These are phyloP conservation scores for Noccaea caerulescens DNA, from an alignment of 345 rosid species.

Conservation along the genomic window DNA sequence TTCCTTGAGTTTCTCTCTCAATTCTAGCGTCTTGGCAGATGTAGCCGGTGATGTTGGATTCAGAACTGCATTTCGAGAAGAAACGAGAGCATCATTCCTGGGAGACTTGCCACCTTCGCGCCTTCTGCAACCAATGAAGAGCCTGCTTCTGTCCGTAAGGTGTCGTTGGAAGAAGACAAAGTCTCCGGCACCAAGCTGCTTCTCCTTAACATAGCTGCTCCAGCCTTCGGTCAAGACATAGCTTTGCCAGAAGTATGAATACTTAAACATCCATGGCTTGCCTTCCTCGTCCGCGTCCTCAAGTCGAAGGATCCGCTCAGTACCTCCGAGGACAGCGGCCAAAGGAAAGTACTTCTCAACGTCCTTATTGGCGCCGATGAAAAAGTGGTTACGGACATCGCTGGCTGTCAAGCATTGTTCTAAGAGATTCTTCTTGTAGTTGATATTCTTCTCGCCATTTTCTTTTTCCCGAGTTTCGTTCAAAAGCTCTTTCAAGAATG, in stretches of 20 bases:
- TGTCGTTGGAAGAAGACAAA: conserved; percentile 57
- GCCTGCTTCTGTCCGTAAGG: conserved; percentile 42
- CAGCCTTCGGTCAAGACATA: conserved; percentile 70
- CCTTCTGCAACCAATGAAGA: conserved; percentile 67
- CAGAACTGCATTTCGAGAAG: background rate
- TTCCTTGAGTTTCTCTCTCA: background rate
- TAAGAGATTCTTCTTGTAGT: conserved; percentile 66
- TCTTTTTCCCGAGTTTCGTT: no score
- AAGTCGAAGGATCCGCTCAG: conserved; percentile 51
- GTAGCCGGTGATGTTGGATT: conserved; percentile 1
- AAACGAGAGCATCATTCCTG: background rate
- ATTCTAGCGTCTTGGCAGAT: background rate
- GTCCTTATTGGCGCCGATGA: conserved; percentile 63
- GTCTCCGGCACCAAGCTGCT: conserved; percentile 66
- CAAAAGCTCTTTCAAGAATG: no score
- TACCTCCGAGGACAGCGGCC: conserved; percentile 41
- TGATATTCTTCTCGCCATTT: no score
- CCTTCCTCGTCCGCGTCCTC: conserved; percentile 65
- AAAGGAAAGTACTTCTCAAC: conserved; percentile 63
- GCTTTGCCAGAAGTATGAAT: conserved; percentile 58
- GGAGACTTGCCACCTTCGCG: conserved; percentile 2
- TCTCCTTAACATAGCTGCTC: conserved; percentile 75
- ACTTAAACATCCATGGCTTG: conserved; percentile 61
- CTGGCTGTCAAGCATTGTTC: conserved; percentile 74
- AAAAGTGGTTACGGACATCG: conserved; percentile 67